phyloP scores from a whole-genome alignment of 1,284 basidiomycete genomes.

The Earliella scabrosa region DNA sequence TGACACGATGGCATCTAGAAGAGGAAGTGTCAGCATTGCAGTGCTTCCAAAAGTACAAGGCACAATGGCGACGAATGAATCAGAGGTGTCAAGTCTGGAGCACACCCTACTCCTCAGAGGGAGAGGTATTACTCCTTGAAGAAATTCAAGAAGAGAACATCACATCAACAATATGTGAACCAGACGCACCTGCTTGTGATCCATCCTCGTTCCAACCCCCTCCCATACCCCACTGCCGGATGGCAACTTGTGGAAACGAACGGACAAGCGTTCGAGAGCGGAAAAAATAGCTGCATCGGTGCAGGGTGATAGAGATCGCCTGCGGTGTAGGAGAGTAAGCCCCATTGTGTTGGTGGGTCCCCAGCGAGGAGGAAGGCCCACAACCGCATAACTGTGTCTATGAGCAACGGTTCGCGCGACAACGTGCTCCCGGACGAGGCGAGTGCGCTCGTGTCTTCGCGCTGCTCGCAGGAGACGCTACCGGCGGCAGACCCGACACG shows the following conservation, averaged over 20 bases:
- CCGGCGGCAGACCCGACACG: constrained; percentile 59
- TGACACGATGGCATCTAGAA: no score
- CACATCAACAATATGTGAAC: constrained; percentile 8
- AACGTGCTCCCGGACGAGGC: constrained; percentile 44
- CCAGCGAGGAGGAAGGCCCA: constrained; percentile 30
- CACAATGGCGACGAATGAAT: no score
- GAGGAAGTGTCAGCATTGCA: no score
- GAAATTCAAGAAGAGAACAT: constrained; percentile 67
- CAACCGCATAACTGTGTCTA: constrained; percentile 88
- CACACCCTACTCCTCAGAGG: constrained; percentile 49
- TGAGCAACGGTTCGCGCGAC: constrained; percentile 73
- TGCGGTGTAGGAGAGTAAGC: constrained; percentile 80
- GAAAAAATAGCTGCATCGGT: constrained; percentile 48
- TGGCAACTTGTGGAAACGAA: neutral
- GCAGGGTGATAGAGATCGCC: constrained; percentile 9
- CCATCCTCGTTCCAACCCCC: no score
- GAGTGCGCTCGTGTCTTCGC: constrained; percentile 80
- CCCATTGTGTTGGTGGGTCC: constrained; percentile 79
- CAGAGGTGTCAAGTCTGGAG: constrained; percentile 71
- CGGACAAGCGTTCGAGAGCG: constrained; percentile 39
- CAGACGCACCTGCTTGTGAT: no score
- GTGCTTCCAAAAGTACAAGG: no score
- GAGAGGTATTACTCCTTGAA: constrained; percentile 79
- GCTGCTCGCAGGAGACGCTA: constrained; percentile 38
- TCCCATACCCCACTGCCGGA: no score